Evolutionary conservation across 2,329 filamentous ascomycete genomes (phyloP).

Genomic region (Xylaria sp.): DNA sequence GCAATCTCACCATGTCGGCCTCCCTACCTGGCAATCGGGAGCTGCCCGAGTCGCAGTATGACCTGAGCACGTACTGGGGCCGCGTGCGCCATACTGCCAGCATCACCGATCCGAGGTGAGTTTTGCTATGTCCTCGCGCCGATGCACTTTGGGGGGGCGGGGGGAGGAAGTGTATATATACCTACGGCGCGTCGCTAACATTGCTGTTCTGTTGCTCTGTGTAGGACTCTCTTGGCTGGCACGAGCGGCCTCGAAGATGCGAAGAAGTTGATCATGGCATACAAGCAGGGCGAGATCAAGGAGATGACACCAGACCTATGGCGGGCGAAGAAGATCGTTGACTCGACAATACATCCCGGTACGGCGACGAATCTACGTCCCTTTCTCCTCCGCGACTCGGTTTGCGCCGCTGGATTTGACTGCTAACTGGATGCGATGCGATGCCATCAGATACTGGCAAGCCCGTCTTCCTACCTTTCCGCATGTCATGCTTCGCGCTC

Average conservation of each 20-base stretch:
- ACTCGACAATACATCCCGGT: conserved; percentile 96
- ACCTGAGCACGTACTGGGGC: conserved; percentile 93
- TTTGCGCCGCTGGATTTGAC: conserved; percentile 18
- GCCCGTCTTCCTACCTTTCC: conserved; percentile 92
- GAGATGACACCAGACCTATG: conserved; percentile 92
- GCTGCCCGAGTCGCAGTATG: conserved; percentile 90
- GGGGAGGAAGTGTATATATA: too few relatives aligned
- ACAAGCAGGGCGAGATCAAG: conserved; percentile 84
- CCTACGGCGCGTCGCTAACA: conserved; percentile 34
- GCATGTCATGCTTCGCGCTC: conserved; percentile 95
- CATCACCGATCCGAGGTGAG: conserved; percentile 95
- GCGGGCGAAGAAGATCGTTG: conserved; percentile 96
- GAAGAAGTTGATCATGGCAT: conserved; percentile 82
- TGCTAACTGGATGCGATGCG: conserved; percentile 35
- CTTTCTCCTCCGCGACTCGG: not conserved
- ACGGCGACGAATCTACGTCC: conserved; percentile 49
- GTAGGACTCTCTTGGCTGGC: conserved; percentile 88
- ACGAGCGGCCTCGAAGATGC: conserved; percentile 83
- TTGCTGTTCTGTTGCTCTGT: conserved; percentile 2
- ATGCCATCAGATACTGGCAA: conserved; percentile 80
- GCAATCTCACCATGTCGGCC: conserved; percentile 65
- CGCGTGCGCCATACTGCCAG: conserved; percentile 89
- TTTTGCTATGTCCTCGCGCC: conserved; percentile 32
- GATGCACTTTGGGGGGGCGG: too few relatives aligned
- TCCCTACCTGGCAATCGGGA: conserved; percentile 78